Evolutionary conservation across 2,329 filamentous ascomycete species (phyloP), one percentile per base, ranked within the genome.

Genomic region (Lachnum nothofagi): DNA sequence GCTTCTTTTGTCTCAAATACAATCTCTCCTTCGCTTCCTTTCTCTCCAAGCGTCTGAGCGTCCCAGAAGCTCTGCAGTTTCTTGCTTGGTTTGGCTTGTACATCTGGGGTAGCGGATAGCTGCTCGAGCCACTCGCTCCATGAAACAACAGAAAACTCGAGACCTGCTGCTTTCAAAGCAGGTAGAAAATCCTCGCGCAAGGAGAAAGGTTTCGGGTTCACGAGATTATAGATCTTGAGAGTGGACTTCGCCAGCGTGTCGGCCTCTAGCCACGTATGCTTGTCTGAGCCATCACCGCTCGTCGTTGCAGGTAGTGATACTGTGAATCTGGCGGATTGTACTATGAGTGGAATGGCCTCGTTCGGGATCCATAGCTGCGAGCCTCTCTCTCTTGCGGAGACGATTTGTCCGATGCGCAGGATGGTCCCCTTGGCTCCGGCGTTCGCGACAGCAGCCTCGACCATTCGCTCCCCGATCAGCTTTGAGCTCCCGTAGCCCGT

Each of bases 131-230:
- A 77, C 46, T 74, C 68, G 4, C 62, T 60, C 27, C 69, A 63
- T 1, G 66, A 49, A 1, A 78, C 68, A 6, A 66, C 61, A 10
- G 69, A 63, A 42, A 76, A 77, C 16, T 66, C 53, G 1, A 79
- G 58, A 0, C 74, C 74, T 0, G 72, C 68, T 0, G 60, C 54
- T 17, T 61, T 63, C 4, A 82, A 64, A 1, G 69, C 68, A 2
- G 77, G 77, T 0, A 82, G 69, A 2, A 82, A 60, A 43, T 78
- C 72, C 0, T 65, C 46, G 0, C 72, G 76, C 72, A 73, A 78
- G 17, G 71, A 65, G 54, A 76, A 72, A 0, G 61, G 56, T 14
- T 63, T 60, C 0, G 71, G 71, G 49, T 79, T 79, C 8, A 75
- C 67, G 3, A 83, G 65, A 49, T 81, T 76, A 49, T 73, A 77